Evolutionary conservation across 2,329 filamentous ascomycete genomes (phyloP).

Genomic region (Ophiocordyceps camponoti-rufipedis): DNA sequence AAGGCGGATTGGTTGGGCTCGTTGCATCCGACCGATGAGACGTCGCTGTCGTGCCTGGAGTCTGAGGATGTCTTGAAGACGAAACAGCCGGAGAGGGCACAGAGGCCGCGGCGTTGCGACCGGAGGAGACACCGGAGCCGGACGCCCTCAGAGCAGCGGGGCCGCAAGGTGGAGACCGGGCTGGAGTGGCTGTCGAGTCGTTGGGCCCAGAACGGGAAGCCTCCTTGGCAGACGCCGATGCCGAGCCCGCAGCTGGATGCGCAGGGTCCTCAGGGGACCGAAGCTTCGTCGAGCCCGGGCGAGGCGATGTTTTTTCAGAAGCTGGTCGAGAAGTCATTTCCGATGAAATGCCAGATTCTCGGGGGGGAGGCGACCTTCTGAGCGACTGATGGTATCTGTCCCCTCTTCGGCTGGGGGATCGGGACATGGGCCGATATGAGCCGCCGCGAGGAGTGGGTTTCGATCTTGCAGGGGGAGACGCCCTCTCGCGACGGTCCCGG

Average conservation of each 20-base stretch:
- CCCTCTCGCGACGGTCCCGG: conserved; percentile 23
- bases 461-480: conserved; percentile 9
- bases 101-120: conserved; percentile 19
- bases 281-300: conserved; percentile 24
- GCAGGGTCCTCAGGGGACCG: conserved; percentile 27
- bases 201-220: conserved; percentile 9
- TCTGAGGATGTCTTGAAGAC: conserved; percentile 15
- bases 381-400: conserved; percentile 21
- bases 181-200: conserved; percentile 10
- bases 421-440: conserved; percentile 34
- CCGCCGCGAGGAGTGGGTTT: conserved; percentile 16
- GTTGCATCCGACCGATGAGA: conserved; percentile 19
- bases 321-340: conserved; percentile 29
- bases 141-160: conserved; percentile 33
- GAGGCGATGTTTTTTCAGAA: conserved; percentile 35
- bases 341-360: conserved; percentile 30
- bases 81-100: conserved; percentile 16
- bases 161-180: conserved; percentile 33
- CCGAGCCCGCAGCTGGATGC: conserved; percentile 9
- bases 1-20: conserved; percentile 30
- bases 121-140: conserved; percentile 22
- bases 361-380: conserved; percentile 27
- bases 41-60: conserved; percentile 11
- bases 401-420: conserved; percentile 29
- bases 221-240: conserved; percentile 10